Evolutionary conservation across 2,329 filamentous ascomycete species (phyloP), one percentile per base, ranked within the genome.

Genomic region (Talaromyces sp.): DNA sequence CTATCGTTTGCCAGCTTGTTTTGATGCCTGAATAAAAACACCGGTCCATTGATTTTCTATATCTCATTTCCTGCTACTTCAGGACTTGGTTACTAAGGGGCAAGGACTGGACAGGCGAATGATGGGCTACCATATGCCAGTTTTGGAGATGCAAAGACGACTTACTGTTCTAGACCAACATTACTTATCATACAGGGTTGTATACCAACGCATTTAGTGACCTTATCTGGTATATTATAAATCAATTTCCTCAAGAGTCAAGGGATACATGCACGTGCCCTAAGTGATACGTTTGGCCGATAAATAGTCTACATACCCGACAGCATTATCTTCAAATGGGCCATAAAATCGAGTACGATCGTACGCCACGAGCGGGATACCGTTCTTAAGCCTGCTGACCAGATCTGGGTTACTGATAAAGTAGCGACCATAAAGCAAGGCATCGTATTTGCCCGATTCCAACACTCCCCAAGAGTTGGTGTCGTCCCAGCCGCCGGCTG

Each of bases 401-500:
- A 83, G 66, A 66, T 84, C 81, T 0, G 81, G 82, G 60, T 81
- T 82, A 54, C 78, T 80, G 5, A 79, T 77, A 60, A 82, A 84
- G 48, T 77, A 77, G 1, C 81, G 73, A 0, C 81, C 81, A 59
- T 79, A 82, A 2, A 81, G 61, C 28, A 84, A 66, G 8, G 71
- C 81, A 65, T 84, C 81, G 60, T 81, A 82, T 28, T 71, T 76
- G 2, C 77, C 77, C 1, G 79, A 73, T 64, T 82, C 81, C 11
- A 84, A 68, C 44, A 82, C 77, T 1, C 79, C 81, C 75, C 78
- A 82, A 0, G 76, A 77, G 65, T 83, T 85, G 40, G 74, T 75
- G 46, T 83, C 76, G 58, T 82, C 75, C 71, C 81, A 86, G 0
- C 83, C 83, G 5, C 84, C 84, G 0, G 81, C 83, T 0, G 83